These are phyloP conservation scores for Clavulina sp. DNA, from an alignment of 768 basidiomycete genomes.

Conservation along the genomic window DNA sequence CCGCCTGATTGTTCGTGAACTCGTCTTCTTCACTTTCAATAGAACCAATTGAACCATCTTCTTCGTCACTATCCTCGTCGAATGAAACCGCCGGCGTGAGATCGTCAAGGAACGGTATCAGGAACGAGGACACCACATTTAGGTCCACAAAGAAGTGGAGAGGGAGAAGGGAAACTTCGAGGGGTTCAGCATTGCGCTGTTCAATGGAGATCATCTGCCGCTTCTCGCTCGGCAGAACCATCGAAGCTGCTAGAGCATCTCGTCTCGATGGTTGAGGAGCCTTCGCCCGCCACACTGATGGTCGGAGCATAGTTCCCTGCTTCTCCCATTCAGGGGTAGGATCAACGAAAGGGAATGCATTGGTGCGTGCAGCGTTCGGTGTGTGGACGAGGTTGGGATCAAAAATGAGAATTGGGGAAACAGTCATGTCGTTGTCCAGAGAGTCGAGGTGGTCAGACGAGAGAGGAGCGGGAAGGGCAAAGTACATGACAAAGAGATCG, in stretches of 20 bases:
- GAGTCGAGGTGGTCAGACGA: conserved; percentile 11
- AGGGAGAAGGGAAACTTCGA: conserved; percentile 22
- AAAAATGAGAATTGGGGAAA: conserved; percentile 51
- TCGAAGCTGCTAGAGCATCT: conserved; percentile 14
- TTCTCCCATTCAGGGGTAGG: not conserved
- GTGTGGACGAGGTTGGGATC: conserved; percentile 40
- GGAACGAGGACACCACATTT: conserved; percentile 19
- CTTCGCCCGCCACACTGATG: not conserved
- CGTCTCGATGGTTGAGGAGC: not conserved
- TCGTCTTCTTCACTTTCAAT: not conserved
- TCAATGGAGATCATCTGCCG: conserved; percentile 20
- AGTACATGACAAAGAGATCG: too few relatives aligned
- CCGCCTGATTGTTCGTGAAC: too few relatives aligned
- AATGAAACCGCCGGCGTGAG: conserved; percentile 14
- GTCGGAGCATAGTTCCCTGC: not conserved
- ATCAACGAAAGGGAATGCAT: not conserved
- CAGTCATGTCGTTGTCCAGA: conserved; percentile 7
- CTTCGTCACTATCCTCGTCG: not conserved
- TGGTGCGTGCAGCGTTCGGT: not conserved
- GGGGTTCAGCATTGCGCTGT: not conserved
- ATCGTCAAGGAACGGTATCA: conserved; percentile 33
- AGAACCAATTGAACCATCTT: not conserved
- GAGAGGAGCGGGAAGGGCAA: too few relatives aligned
- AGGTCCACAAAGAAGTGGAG: conserved; percentile 68
- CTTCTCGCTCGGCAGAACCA: too few relatives aligned